These are phyloP conservation scores for Adiantum capillusveneris DNA, from an alignment of 75 land plant species.

Conservation along the genomic window DNA sequence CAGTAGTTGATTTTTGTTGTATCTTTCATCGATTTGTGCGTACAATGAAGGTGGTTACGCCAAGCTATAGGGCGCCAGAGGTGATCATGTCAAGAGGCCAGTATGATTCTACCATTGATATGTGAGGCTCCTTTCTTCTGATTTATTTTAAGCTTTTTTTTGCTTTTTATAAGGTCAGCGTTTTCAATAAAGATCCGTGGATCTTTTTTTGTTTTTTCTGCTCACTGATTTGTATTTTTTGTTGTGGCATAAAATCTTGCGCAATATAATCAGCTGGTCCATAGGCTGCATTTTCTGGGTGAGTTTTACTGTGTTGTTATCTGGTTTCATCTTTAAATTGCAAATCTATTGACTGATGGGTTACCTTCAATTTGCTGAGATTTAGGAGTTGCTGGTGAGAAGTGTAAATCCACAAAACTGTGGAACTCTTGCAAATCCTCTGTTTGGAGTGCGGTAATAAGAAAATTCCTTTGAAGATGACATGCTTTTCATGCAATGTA, in stretches of 20 bases:
- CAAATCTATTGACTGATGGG: no score
- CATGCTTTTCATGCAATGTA: neutral
- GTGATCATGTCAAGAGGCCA: constrained; percentile 38
- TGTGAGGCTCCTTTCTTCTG: no score
- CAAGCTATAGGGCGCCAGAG: constrained; percentile 40
- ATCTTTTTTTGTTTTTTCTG: no score
- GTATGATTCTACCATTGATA: constrained; percentile 31
- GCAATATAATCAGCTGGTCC: constrained; percentile 24
- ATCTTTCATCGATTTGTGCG: no score
- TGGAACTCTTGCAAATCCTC: constrained; percentile 1
- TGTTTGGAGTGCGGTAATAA: constrained; percentile 1
- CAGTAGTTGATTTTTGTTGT: no score
- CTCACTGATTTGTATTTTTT: no score
- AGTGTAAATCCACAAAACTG: neutral
- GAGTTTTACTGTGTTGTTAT: neutral
- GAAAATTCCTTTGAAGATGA: neutral
- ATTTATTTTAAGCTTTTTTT: no score
- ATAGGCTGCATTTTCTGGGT: constrained; percentile 40
- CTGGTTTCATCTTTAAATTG: no score
- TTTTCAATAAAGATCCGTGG: no score
- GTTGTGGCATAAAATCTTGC: no score
- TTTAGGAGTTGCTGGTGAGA: constrained; percentile 1
- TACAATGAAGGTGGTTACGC: constrained; percentile 33
- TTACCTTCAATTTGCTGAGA: neutral
- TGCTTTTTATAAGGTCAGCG: no score